phyloP scores from a whole-genome alignment of 1,284 basidiomycete genomes.

The Ganoderma lucidum region DNA sequence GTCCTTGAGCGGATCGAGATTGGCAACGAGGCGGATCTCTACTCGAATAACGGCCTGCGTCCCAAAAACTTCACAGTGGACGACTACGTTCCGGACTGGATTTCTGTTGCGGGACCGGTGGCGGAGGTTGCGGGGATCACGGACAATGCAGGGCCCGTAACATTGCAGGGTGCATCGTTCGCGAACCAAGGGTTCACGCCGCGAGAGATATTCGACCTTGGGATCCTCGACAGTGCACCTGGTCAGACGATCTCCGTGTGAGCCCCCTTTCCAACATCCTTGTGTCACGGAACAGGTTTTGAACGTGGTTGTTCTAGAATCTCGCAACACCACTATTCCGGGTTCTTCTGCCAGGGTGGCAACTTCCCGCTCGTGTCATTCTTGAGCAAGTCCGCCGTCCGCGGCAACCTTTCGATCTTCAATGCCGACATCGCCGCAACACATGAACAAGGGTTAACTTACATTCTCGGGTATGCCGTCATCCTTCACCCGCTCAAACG shows the following conservation, averaged over 20 bases:
- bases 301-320: conserved; percentile 47
- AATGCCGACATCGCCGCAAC: conserved; percentile 58
- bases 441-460: conserved; percentile 56
- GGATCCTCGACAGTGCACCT: conserved; percentile 42
- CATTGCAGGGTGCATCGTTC: conserved; percentile 62
- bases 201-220: conserved; percentile 51
- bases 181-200: conserved; percentile 66
- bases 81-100: conserved; percentile 64
- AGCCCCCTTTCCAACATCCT: conserved; percentile 20
- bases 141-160: conserved; percentile 43
- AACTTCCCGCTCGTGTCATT: conserved; percentile 61
- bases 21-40: conserved; percentile 69
- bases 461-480: conserved; percentile 60
- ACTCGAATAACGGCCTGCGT: conserved; percentile 58
- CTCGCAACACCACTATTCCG: conserved; percentile 70
- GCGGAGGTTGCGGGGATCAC: conserved; percentile 40
- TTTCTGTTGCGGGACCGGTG: conserved; percentile 39
- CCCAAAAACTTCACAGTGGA: conserved; percentile 51
- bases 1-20: conserved; percentile 32
- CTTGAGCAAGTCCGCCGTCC: conserved; percentile 66
- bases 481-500: not conserved
- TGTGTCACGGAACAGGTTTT: not conserved
- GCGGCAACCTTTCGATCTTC: conserved; percentile 62
- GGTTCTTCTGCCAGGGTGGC: conserved; percentile 61
- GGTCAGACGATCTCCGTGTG: conserved; percentile 45